These are phyloP conservation scores for Pleurotus tuber-regium DNA, from an alignment of 768 basidiomycete species.

Conservation along the genomic window DNA sequence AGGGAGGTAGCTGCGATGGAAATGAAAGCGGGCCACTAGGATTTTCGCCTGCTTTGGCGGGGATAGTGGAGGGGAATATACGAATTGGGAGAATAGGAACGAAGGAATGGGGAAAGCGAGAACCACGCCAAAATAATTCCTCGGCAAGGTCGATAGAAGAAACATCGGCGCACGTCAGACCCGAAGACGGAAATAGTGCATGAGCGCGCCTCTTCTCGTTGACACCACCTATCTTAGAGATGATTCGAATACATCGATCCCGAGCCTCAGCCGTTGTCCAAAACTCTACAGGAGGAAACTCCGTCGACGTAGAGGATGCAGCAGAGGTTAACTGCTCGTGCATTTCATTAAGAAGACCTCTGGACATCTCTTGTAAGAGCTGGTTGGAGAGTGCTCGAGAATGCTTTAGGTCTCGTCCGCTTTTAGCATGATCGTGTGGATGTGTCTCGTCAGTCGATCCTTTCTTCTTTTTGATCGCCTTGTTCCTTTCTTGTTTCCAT, in stretches of 20 bases:
- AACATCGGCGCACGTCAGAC: constrained; percentile 10
- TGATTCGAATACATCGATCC: constrained; percentile 70
- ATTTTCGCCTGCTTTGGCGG: constrained; percentile 10
- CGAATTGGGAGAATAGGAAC: constrained; percentile 59
- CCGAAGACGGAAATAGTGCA: constrained; percentile 47
- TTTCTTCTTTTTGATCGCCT: background rate
- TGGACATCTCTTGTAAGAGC: constrained; percentile 70
- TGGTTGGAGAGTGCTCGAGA: constrained; percentile 72
- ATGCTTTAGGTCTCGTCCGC: constrained; percentile 46
- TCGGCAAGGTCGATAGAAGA: constrained; percentile 29
- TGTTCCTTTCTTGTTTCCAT: constrained; percentile 44
- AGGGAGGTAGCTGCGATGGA: constrained; percentile 23
- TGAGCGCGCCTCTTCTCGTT: constrained; percentile 61
- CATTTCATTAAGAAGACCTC: constrained; percentile 60
- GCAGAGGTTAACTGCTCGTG: constrained; percentile 38
- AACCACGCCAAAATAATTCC: constrained; percentile 57
- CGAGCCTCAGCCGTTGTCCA: constrained; percentile 83
- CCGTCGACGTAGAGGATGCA: constrained; percentile 1
- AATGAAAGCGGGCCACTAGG: background rate
- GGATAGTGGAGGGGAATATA: constrained; percentile 37
- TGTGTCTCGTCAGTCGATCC: constrained; percentile 12
- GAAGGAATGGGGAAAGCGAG: constrained; percentile 53
- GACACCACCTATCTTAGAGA: constrained; percentile 75
- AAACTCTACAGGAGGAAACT: constrained; percentile 45
- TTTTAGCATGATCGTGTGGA: constrained; percentile 20